Conservation (phyloP, 139 green algal species). For the Picochlorum sp. region DNA sequence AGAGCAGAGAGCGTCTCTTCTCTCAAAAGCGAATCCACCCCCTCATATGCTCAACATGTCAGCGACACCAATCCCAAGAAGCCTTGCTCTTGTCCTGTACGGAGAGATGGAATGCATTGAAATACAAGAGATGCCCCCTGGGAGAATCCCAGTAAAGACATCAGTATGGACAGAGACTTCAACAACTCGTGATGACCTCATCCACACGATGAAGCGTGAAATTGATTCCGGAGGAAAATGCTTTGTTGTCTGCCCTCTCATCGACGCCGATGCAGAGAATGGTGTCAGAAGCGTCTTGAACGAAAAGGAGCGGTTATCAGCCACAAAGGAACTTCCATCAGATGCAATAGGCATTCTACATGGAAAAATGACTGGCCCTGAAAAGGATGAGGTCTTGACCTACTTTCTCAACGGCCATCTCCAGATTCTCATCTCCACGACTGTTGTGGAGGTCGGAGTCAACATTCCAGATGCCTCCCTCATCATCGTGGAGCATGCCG, state of each 20-base stretch:
- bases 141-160: conserved; percentile 47
- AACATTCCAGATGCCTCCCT: conserved; percentile 80
- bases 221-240: conserved; percentile 34
- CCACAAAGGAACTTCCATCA: conserved; percentile 34
- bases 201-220: conserved; percentile 43
- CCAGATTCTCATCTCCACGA: conserved; percentile 70
- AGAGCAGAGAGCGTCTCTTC: conserved; percentile 61
- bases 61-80: conserved; percentile 93
- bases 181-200: conserved; percentile 23
- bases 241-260: conserved; percentile 51
- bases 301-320: conserved; percentile 32
- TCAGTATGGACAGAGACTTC: conserved; percentile 31
- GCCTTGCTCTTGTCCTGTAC: conserved; percentile 65
- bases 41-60: conserved; percentile 91
- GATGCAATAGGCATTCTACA: conserved; percentile 51
- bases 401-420: conserved; percentile 51
- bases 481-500: conserved; percentile 89
- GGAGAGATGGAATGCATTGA: conserved; percentile 48
- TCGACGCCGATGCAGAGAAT: conserved; percentile 29
- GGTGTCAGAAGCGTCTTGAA: conserved; percentile 25
- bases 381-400: conserved; percentile 45
- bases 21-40: conserved; percentile 28
- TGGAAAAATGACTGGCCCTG: conserved; percentile 58
- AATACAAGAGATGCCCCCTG: conserved; percentile 65
- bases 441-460: conserved; percentile 88